A percentile compares a stretch with the other conserved stretches of the same genome.
Evolutionary conservation across 208 protist species (phyloP).

Genomic region (Leishmania braziliensis): DNA sequence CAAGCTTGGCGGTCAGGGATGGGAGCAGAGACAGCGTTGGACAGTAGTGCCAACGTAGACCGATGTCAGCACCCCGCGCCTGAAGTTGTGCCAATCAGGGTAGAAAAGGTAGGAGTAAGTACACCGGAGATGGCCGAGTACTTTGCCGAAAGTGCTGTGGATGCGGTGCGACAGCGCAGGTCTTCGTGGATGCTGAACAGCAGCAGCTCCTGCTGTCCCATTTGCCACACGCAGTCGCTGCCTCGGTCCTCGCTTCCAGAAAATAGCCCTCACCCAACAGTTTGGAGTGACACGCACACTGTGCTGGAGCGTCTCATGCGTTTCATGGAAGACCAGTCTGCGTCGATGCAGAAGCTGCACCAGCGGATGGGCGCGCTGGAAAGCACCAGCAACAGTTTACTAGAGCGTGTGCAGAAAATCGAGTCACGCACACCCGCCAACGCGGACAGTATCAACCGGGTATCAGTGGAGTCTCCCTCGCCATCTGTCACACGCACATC

Average conservation of each 20-base stretch:
- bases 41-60: not conserved
- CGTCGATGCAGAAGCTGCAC: slow-evolving; percentile 21
- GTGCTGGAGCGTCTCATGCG: slow-evolving; percentile 19
- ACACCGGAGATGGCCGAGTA: slow-evolving; percentile 50
- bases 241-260: not conserved
- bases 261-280: not conserved
- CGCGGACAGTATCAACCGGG: not conserved
- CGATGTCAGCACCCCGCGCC: not conserved
- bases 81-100: not conserved
- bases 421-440: slow-evolving; percentile 3
- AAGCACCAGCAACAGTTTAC: slow-evolving; percentile 17
- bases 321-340: slow-evolving; percentile 30
- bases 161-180: not conserved
- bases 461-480: slow-evolving; percentile 24
- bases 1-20: not conserved
- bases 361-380: slow-evolving; percentile 26
- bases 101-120: slow-evolving; percentile 34
- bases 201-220: not conserved
- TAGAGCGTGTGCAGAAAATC: slow-evolving; percentile 16
- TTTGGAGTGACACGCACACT: not conserved
- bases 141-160: slow-evolving; percentile 17
- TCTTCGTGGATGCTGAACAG: slow-evolving; percentile 6
- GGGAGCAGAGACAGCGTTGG: not conserved
- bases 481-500: slow-evolving; percentile 29
- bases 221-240: not conserved